Evolutionary conservation across 352 stramenopile species (phyloP), one percentile per base, ranked within the genome.

Genomic region (Phytophthora sp.): DNA sequence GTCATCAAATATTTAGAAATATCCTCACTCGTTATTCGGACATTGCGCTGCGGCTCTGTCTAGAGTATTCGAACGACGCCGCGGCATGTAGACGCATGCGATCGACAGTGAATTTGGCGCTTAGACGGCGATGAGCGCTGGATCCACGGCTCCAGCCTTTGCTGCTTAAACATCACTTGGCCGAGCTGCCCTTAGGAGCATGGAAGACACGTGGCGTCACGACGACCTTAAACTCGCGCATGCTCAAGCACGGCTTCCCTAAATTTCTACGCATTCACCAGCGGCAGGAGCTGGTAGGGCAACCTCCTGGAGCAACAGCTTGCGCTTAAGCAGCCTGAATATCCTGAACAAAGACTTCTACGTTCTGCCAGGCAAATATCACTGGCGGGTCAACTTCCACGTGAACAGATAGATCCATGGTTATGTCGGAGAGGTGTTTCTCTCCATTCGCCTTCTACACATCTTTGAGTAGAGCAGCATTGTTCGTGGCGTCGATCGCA

Each of bases 381-480:
- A n/a, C n/a, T n/a, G n/a, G n/a, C n/a, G n/a, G 29, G 29, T 33
- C 1, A 4, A 3, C 15, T 69, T 18, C 61, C 61, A 69, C 33
- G 35, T 31, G 5, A 68, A 39, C 13, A 21, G 36, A 51, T 15
- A 69, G 60, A 21, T 57, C 11, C 24, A 63, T 23, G 3, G 57
- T 58, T 35, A 58, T 12, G 7, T 46, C 27, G 13, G 27, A 54
- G 6, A 64, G 53, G 21, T 58, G 8, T 1, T 18, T 18, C 8
- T 69, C 61, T 45, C 35, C 53, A 57, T 69, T 69, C 4, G 42
- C 24, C 29, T 42, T 31, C 23, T 63, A 38, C 12, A 69, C 18
- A 15, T 63, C 61, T 69, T 79, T n/a, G 12, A 83, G 26, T 18
- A 61, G 49, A 6, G 49, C 59, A 42, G 12, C 29, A 33, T 33